Evolutionary conservation across 176 grass and related monocot genomes (phyloP).

Genomic region (Cenchrus americanus): DNA sequence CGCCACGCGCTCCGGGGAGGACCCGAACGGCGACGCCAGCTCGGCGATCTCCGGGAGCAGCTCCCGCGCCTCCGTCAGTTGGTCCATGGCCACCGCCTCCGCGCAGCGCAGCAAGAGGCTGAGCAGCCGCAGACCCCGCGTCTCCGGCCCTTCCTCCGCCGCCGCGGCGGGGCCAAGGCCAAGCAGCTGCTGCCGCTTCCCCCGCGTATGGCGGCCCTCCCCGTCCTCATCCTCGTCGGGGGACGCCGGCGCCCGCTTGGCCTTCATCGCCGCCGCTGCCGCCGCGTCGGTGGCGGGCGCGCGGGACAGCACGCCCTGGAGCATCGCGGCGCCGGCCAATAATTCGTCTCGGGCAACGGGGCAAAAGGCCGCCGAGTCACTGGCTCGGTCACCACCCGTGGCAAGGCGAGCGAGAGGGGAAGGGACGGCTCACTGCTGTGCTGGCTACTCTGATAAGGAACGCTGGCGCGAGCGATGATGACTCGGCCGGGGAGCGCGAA

Average conservation of each 20-base stretch:
- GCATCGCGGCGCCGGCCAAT: conserved; percentile 54
- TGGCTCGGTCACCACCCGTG: conserved; percentile 7
- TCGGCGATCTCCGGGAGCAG: conserved; percentile 82
- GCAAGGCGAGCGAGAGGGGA: not conserved
- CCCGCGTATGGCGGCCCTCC: not conserved
- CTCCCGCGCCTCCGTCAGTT: conserved; percentile 65
- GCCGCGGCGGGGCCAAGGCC: not conserved
- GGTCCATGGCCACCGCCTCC: conserved; percentile 68
- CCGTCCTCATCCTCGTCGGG: conserved; percentile 17
- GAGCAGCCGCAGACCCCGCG: conserved; percentile 61
- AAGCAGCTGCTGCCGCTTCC: conserved; percentile 41
- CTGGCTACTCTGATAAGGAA: conserved; percentile 12
- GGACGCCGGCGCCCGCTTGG: conserved; percentile 53
- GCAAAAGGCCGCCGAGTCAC: conserved; percentile 3
- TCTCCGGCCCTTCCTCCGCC: conserved; percentile 36
- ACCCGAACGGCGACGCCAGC: conserved; percentile 86
- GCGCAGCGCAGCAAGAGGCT: conserved; percentile 78
- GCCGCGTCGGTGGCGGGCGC: conserved; percentile 41
- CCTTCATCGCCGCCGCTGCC: conserved; percentile 51
- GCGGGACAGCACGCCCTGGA: conserved; percentile 57
- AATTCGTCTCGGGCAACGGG: not conserved
- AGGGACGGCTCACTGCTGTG: not conserved
- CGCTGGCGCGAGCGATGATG: not conserved
- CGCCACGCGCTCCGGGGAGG: conserved; percentile 76
- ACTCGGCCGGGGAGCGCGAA: not conserved